phyloP scores from a whole-genome alignment of 352 stramenopile genomes.

The Globisporangium carolinianum region DNA sequence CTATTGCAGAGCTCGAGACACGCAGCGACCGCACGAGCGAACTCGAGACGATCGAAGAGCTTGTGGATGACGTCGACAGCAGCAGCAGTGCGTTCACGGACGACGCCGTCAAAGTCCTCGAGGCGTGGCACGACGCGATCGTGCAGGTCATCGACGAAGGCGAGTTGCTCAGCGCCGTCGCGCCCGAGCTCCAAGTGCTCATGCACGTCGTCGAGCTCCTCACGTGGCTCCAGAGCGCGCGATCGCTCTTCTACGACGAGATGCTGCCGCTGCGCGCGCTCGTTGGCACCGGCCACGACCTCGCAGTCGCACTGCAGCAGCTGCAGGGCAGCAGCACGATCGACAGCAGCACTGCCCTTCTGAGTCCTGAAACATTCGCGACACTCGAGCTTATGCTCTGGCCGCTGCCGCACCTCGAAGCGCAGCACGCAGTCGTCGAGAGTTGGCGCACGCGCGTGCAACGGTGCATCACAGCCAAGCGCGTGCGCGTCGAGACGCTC shows the following conservation, averaged over 20 bases:
- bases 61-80: conserved; percentile 17
- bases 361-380: conserved; percentile 28
- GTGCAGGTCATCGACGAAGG: conserved; percentile 49
- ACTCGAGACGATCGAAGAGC: conserved; percentile 49
- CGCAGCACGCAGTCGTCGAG: conserved; percentile 56
- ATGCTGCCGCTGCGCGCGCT: conserved; percentile 54
- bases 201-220: conserved; percentile 49
- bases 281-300: conserved; percentile 35
- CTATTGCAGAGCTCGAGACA: conserved; percentile 56
- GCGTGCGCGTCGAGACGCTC: conserved; percentile 43
- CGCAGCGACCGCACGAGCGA: conserved; percentile 59
- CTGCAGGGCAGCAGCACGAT: conserved; percentile 9
- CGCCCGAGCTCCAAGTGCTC: conserved; percentile 48
- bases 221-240: conserved; percentile 68
- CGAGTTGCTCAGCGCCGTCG: conserved; percentile 56
- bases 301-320: conserved; percentile 26
- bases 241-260: conserved; percentile 79
- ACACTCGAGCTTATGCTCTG: conserved; percentile 55
- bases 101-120: conserved; percentile 63
- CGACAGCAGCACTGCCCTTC: background rate
- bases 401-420: conserved; percentile 61
- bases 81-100: conserved; percentile 30
- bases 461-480: conserved; percentile 56
- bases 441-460: conserved; percentile 53
- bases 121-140: conserved; percentile 63